A percentile compares a stretch with the other conserved stretches of the same genome.
Evolutionary conservation across 2,329 filamentous ascomycete genomes (phyloP).

Genomic region (Periconia macrospinosa): DNA sequence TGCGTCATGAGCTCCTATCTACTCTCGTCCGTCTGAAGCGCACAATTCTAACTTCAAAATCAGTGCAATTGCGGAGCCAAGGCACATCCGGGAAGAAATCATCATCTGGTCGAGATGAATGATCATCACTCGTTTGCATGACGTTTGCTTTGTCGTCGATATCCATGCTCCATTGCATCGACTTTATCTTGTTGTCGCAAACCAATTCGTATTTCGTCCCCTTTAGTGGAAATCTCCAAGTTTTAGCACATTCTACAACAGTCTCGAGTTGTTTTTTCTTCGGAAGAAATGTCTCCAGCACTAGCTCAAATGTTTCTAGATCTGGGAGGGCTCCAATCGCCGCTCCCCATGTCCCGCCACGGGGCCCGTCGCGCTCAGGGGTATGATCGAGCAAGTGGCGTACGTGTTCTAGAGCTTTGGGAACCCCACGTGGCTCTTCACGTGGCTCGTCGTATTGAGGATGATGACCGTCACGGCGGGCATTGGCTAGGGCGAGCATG

Average conservation of each 20-base stretch:
- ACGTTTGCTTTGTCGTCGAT: neutral
- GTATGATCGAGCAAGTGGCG: too few relatives aligned
- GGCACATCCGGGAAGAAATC: neutral
- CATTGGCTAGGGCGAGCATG: constrained; percentile 22
- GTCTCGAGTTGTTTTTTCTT: constrained; percentile 29
- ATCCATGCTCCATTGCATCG: neutral
- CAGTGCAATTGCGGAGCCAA: neutral
- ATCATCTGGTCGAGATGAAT: too few relatives aligned
- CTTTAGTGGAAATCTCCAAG: constrained; percentile 27
- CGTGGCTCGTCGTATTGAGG: neutral
- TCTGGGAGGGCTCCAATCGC: constrained; percentile 17
- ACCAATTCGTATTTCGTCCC: constrained; percentile 1
- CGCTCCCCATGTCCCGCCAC: constrained; percentile 13
- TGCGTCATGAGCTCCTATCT: neutral
- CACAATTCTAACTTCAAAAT: constrained; percentile 1
- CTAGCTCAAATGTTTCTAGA: constrained; percentile 22
- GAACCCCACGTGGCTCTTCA: too few relatives aligned
- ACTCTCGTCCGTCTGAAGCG: neutral
- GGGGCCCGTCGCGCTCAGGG: too few relatives aligned
- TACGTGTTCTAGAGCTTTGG: neutral
- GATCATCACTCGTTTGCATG: too few relatives aligned
- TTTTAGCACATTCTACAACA: constrained; percentile 30
- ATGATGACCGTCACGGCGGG: constrained; percentile 18
- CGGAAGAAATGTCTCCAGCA: constrained; percentile 28
- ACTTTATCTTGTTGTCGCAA: neutral